Evolutionary conservation across 78 protist species (phyloP).

Genomic region (Dictyostelium brefeldianum): DNA sequence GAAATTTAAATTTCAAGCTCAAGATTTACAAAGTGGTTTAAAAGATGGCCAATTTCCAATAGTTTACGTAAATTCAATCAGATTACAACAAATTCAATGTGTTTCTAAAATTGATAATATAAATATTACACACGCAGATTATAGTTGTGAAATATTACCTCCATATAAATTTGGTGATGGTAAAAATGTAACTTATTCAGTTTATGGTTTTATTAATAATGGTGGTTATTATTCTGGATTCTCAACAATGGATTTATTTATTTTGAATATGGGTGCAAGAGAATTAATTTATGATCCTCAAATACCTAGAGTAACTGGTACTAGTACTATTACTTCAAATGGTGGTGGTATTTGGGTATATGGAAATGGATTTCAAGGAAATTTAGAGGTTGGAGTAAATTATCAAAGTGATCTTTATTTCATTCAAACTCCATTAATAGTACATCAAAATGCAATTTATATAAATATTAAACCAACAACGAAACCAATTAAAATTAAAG

Average conservation of each 20-base stretch:
- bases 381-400: too few relatives aligned
- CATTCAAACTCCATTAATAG: too few relatives aligned
- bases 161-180: slow-evolving; percentile 1
- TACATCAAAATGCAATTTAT: too few relatives aligned
- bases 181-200: neutral
- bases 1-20: neutral
- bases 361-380: too few relatives aligned
- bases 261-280: too few relatives aligned
- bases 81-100: neutral
- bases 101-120: neutral
- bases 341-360: neutral
- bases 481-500: neutral
- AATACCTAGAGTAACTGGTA: neutral
- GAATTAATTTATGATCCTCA: too few relatives aligned
- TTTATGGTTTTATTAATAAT: neutral
- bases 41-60: neutral
- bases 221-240: neutral
- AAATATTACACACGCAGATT: neutral
- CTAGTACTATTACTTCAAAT: neutral
- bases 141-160: neutral
- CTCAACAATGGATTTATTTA: too few relatives aligned
- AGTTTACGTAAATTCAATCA: neutral
- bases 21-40: neutral
- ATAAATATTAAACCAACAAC: neutral
- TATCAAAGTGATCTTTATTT: too few relatives aligned